These are phyloP conservation scores for Fusarium pseudonygamai DNA, from an alignment of 2,329 filamentous ascomycete species.

Conservation along the genomic window DNA sequence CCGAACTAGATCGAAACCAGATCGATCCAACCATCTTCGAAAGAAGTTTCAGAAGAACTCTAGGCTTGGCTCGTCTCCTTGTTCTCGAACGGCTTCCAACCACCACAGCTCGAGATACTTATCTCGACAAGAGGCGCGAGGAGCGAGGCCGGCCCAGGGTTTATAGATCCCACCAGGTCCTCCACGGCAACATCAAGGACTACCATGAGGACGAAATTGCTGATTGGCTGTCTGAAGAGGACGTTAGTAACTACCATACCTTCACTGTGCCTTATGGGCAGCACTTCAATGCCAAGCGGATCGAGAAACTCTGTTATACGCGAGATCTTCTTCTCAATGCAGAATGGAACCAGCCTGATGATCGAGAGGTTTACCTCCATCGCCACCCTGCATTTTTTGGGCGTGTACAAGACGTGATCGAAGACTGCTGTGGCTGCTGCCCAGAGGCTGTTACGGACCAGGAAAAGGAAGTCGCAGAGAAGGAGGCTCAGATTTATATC, in stretches of 20 bases:
- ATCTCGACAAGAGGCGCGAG: slow-evolving; percentile 73
- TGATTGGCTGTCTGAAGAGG: slow-evolving; percentile 82
- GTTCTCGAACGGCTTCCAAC: slow-evolving; percentile 83
- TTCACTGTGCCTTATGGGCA: slow-evolving; percentile 76
- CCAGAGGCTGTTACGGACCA: slow-evolving; percentile 74
- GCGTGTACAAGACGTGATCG: slow-evolving; percentile 75
- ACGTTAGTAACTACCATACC: slow-evolving; percentile 82
- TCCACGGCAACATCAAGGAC: slow-evolving; percentile 80
- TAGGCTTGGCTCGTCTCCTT: slow-evolving; percentile 81
- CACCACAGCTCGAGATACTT: slow-evolving; percentile 71
- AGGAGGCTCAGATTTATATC: slow-evolving; percentile 80
- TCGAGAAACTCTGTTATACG: slow-evolving; percentile 84
- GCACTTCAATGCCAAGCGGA: slow-evolving; percentile 71
- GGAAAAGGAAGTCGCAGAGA: slow-evolving; percentile 75
- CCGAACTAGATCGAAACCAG: slow-evolving; percentile 75
- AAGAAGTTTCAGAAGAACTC: slow-evolving; percentile 77
- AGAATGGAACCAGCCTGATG: slow-evolving; percentile 83
- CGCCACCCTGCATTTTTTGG: slow-evolving; percentile 89
- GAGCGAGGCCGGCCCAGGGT: slow-evolving; percentile 76
- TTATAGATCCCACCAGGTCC: slow-evolving; percentile 48
- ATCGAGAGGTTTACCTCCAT: slow-evolving; percentile 81
- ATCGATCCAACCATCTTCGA: slow-evolving; percentile 90
- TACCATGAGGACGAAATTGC: slow-evolving; percentile 81
- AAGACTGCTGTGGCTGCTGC: slow-evolving; percentile 85
- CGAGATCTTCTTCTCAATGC: slow-evolving; percentile 85